Evolutionary conservation across 169 alveolate genomes (phyloP), one percentile per base, ranked within the genome.

Genomic region (Theileria parva): DNA sequence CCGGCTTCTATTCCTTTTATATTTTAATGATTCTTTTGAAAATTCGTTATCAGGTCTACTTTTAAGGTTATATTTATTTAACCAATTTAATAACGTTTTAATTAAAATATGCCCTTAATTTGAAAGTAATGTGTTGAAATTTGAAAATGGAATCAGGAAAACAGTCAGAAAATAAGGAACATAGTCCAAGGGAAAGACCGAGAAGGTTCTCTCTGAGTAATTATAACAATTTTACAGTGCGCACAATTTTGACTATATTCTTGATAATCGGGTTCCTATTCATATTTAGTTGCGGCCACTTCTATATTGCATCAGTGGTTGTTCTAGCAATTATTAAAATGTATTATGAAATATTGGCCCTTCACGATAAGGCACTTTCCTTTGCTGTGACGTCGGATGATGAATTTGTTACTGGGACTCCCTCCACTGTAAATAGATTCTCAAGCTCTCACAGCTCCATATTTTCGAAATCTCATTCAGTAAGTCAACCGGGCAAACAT

Each of bases 271-370:
- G 76, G 0, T 67, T 69, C 55, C 32, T 70, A 15, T 74, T 83
- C 34, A 61, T 83, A 39, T 23, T 76, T 32, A 27, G 66, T 53
- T 23, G 65, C 64, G 89, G 89, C 50, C 89, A 76, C 55, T 30
- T 68, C 23, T 83, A 83, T n/a, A n/a, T 27, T 32, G 39, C 86
- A 7, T 55, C 50, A 1, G 19, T 75, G 81, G 69, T 76, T 17
- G 72, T 77, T 19, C 55, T 67, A 2, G 39, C 57, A 23, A 57
- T 76, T 15, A 60, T 67, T 39, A 51, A 25, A 63, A 74, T 81
- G 32, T 83, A 83, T 51, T 83, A 83, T 50, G 89, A 83, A 66
- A n/a, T 83, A 55, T 53, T 76, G 37, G 13, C 34, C 21, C 67
- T 76, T n/a, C 78, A 83, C 23, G 86, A 83, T 66, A 75, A 69